These are phyloP conservation scores for Neospermospora avenae DNA, from an alignment of 2,329 filamentous ascomycete genomes.

Conservation along the genomic window DNA sequence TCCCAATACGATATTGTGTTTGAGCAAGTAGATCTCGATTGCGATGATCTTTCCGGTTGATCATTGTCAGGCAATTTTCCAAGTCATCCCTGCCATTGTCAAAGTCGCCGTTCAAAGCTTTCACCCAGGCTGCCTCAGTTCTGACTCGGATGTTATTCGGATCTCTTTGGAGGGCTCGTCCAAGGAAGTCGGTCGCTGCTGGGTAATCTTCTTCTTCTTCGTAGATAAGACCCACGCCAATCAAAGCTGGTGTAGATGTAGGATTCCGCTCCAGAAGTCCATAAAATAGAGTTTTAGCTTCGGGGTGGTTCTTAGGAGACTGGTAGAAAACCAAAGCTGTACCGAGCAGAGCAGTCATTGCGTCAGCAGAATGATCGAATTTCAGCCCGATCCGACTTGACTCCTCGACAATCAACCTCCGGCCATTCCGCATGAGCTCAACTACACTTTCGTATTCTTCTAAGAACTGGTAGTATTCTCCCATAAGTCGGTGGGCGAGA, in stretches of 20 bases:
- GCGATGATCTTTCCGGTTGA: constrained; percentile 59
- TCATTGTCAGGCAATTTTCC: constrained; percentile 61
- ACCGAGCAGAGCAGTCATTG: constrained; percentile 72
- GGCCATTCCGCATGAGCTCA: constrained; percentile 73
- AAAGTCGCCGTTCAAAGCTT: constrained; percentile 77
- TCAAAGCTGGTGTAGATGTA: constrained; percentile 74
- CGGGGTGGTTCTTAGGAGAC: constrained; percentile 81
- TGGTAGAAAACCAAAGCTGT: constrained; percentile 91
- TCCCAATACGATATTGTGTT: constrained; percentile 81
- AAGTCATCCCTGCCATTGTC: constrained; percentile 65
- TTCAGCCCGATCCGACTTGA: constrained; percentile 63
- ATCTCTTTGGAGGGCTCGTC: constrained; percentile 71
- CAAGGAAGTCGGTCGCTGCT: constrained; percentile 77
- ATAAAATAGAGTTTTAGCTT: constrained; percentile 85
- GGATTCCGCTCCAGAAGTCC: constrained; percentile 73
- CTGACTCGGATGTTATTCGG: constrained; percentile 72
- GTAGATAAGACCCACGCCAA: constrained; percentile 86
- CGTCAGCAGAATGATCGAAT: constrained; percentile 68
- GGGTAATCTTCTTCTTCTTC: constrained; percentile 90
- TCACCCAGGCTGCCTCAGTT: constrained; percentile 90
- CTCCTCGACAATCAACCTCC: constrained; percentile 58
- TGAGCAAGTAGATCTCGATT: constrained; percentile 74
- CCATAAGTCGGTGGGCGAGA: constrained; percentile 78
- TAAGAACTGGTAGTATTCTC: constrained; percentile 76
- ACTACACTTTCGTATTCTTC: constrained; percentile 83